Evolutionary conservation across 495 filamentous ascomycete genomes (phyloP), one percentile per base, ranked within the genome.

Genomic region (Neurospora sp.): DNA sequence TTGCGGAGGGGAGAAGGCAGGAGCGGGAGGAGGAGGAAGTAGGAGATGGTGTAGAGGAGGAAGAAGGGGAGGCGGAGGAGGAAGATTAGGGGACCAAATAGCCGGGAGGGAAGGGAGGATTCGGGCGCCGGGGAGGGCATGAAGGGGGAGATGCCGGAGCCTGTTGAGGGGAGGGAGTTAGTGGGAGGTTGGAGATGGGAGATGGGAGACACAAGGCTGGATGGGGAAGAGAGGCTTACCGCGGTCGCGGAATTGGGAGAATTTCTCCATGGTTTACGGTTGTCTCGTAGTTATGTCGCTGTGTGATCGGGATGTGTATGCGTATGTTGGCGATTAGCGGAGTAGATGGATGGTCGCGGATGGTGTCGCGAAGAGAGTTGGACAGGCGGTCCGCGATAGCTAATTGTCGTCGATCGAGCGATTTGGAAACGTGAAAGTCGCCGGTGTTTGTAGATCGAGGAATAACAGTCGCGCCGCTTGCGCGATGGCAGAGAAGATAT

Each of bases 111-210:
- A 22, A 91, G 77, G 31, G 86, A 82, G 3, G 91, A 86, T 3
- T 88, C 81, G 18, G 89, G 85, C 0, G 88, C 87, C 20, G 89
- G 83, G 38, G 93, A 87, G 5, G 96, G 94, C 71, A 98, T 88
- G 85, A 98, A 99, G 35, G 96, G 96, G 71, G 96, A 94, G 77
- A 98, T 96, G 76, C 94, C 96, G 71, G 96, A 96, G 75, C 94
- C 96, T 99, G 79, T 70, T 35, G 35, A 35, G 35, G 70, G 27
- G 11, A 40, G 66, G 48, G 7, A 9, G 72, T 76, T 72, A 76
- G 59, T 31, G 38, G 61, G 70, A 40, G 66, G 70, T 53, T 59
- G 81, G 66, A 16, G 59, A n/a, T 31, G 5, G 59, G 66, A 71
- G 73, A 20, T 1, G n/a, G 40, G 40, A 40, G 40, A 27, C 27